Conservation (phyloP, 164 flowering plant species). For the Saururus chinensis region DNA sequence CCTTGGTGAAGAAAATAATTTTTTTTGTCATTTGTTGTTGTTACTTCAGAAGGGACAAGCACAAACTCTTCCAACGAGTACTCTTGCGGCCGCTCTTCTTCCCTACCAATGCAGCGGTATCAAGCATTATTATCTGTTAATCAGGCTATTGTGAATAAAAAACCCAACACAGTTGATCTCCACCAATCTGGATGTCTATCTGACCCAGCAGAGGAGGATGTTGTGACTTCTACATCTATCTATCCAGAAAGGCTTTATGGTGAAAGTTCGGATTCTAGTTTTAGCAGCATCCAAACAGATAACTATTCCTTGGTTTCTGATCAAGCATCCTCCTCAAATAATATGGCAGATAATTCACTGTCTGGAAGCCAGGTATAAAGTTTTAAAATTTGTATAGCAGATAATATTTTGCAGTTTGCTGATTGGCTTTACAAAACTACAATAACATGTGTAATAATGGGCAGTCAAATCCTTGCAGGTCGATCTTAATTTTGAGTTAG, state of each 20-base stretch:
- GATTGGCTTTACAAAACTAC: too few relatives aligned
- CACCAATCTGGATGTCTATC: constrained; percentile 19
- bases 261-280: constrained; percentile 23
- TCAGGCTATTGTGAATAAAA: constrained; percentile 20
- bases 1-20: neutral
- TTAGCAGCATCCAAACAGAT: constrained; percentile 24
- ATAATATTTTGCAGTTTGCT: neutral
- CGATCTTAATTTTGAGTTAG: constrained; percentile 53
- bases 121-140: constrained; percentile 52
- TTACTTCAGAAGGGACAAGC: constrained; percentile 20
- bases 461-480: constrained; percentile 25
- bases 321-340: constrained; percentile 33
- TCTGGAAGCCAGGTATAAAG: constrained; percentile 34
- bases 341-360: constrained; percentile 18
- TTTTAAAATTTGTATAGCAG: neutral
- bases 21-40: neutral
- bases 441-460: neutral
- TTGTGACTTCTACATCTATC: constrained; percentile 11
- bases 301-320: constrained; percentile 25
- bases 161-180: constrained; percentile 14
- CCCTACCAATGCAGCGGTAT: constrained; percentile 36
- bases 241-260: constrained; percentile 14
- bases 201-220: constrained; percentile 17
- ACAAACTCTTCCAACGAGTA: constrained; percentile 21
- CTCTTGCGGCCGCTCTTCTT: constrained; percentile 26